Evolutionary conservation across 805 yeast species (phyloP), one percentile per base, ranked within the genome.

Genomic region (Kodamaea hsintzibuensis): DNA sequence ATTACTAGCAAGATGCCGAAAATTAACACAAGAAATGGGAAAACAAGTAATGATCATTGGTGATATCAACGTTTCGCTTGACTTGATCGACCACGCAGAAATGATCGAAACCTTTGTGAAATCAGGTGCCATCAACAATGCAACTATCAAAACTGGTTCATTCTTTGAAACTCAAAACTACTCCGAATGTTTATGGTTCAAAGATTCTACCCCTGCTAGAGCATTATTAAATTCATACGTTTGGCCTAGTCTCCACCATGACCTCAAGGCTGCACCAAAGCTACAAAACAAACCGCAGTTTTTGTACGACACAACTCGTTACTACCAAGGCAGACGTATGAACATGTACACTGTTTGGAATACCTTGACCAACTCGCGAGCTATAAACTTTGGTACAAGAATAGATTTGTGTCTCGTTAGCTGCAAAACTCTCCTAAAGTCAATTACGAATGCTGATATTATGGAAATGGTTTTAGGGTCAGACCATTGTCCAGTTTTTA

Each of bases 341-440:
- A 84, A 82, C 18, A 76, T 91, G 82, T 95, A 88, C 65, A 91
- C 98, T 0, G 95, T 92, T 47, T 93, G 99, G 99, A 92, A 91
- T 68, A 88, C 91, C 1, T 69, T 85, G 60, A 81, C 82, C 50
- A 88, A 88, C 60, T 80, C 88, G 17, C 72, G 99, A 30, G 91
- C 95, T 0, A 76, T 86, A 1, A 93, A 93, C 64, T 88, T 80
- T 67, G 98, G 99, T 0, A 88, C 97, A 1, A 75, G 99, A 51
- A 86, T 93, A 19, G 99, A 93, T 67, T 79, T 86, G 59, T 84
- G 93, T 5, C 67, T 91, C 6, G 69, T 80, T 0, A 79, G 87
- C 22, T 33, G 44, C n/a, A 57, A 69, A 7, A 60, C 58, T 0
- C 56, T 87, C 47, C 60, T 71, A 3, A 52, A 63, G 0, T 40